Evolutionary conservation across 2,329 filamentous ascomycete species (phyloP).

Genomic region (Beauveria asiatica): DNA sequence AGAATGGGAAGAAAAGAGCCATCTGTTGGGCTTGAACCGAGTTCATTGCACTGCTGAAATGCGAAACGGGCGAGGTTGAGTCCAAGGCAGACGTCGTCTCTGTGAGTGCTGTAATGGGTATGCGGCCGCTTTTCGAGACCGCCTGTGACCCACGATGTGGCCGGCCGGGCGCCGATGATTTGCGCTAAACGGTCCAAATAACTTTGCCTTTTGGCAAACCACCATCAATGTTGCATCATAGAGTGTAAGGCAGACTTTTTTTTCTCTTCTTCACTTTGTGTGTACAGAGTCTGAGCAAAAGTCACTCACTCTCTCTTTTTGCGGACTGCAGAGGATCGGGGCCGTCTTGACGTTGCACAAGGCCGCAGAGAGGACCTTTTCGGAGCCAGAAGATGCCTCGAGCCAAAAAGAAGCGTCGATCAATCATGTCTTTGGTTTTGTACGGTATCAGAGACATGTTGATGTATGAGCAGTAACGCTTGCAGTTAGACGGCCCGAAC

Average conservation of each 20-base stretch:
- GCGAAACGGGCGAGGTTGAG: slow-evolving; percentile 6
- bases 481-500: too few relatives aligned
- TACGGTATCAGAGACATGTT: too few relatives aligned
- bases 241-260: not conserved
- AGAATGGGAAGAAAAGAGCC: too few relatives aligned
- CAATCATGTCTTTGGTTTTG: too few relatives aligned
- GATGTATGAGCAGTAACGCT: too few relatives aligned
- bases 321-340: not conserved
- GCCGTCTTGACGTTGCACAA: not conserved
- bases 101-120: not conserved
- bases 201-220: not conserved
- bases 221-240: not conserved
- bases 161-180: not conserved
- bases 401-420: too few relatives aligned
- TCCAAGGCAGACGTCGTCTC: not conserved
- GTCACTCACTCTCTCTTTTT: too few relatives aligned
- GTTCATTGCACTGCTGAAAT: not conserved
- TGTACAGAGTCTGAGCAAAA: not conserved
- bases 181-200: not conserved
- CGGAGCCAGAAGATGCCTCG: not conserved
- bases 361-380: not conserved
- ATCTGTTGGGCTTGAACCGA: too few relatives aligned
- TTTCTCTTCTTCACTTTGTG: not conserved
- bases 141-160: not conserved
- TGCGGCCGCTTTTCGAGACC: slow-evolving; percentile 5